Base-by-base conservation (phyloP, 345 rosid species). In the Brassica nigra region DNA sequence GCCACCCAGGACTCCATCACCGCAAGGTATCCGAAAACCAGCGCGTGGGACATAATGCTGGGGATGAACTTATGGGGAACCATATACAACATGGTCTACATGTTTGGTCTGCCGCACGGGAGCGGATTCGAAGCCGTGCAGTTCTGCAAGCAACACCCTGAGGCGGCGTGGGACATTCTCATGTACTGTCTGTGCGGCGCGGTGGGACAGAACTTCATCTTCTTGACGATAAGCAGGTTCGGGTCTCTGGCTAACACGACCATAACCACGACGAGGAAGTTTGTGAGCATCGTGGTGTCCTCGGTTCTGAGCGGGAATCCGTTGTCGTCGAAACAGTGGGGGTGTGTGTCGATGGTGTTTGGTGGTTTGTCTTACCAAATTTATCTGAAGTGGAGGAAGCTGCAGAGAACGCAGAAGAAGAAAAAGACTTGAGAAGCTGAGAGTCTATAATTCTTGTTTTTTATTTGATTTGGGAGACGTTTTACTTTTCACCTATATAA, bases 21-120 rank as follows among this genome's bases (percentile, higher is more conserved):
- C 8, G 89, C 85, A 28, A 86, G 99, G 91, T 92, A 90, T 73
- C 95, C 93, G 1, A 90, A 91, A 86, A 95, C 98, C 6, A 89
- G 81, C 68, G 97, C 99, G 30, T 95, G 99, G 98, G 97, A 90
- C 77, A 92, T 95, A 79, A 95, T 95, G 99, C 75, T 95, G 83
- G 99, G 97, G 66, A 95, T 95, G 98, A 95, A 95, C 76, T 69
- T 92, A 67, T 92, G 99, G 98, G 99, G 98, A 8, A 92, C 98
- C 81, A 85, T 92, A 64, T 92, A 95, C 90, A 95, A 91, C 85
- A 76, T 90, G 78, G 62, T 92, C 64, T 95, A 91, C 90, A 95
- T 95, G 99, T 95, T 95, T 75, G 91, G 94, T 20, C 87, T 87
- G 89, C 93, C 97, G 2, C 76, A 85, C 9, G 97, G 89, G 10